Evolutionary conservation across 495 filamentous ascomycete genomes (phyloP).

Genomic region (Mytilinidion resinicola): DNA sequence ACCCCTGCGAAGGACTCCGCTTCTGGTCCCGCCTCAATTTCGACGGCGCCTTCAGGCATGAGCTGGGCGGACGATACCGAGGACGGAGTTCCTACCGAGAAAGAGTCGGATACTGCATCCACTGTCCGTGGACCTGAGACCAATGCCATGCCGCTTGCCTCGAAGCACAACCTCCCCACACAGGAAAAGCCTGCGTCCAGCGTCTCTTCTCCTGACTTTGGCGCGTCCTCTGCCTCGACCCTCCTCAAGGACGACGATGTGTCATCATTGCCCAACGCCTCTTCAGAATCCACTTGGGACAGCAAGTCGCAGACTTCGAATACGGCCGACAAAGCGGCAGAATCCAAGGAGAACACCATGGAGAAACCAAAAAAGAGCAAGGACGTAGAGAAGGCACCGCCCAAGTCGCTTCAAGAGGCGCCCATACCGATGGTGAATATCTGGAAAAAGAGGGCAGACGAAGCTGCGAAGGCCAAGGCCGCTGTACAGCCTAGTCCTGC

Average conservation of each 20-base stretch:
- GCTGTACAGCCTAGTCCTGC: conserved; percentile 33
- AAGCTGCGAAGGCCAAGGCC: conserved; percentile 53
- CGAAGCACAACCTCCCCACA: conserved; percentile 3
- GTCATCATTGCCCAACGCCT: conserved; percentile 58
- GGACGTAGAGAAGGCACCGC: conserved; percentile 41
- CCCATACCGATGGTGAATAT: conserved; percentile 75
- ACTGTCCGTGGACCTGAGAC: conserved; percentile 4
- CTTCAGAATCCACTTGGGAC: conserved; percentile 59
- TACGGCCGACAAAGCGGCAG: conserved; percentile 31
- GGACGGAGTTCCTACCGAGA: conserved; percentile 12
- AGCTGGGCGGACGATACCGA: conserved; percentile 39
- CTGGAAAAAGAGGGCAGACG: conserved; percentile 73
- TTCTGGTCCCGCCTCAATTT: conserved; percentile 10
- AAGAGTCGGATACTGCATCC: neutral
- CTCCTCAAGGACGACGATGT: conserved; percentile 65
- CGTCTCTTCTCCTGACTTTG: conserved; percentile 63
- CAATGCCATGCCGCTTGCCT: neutral
- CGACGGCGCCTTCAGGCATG: conserved; percentile 14
- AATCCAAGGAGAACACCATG: conserved; percentile 14
- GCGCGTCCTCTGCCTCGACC: conserved; percentile 57
- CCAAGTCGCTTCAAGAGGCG: conserved; percentile 69
- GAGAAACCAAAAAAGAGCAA: conserved; percentile 45
- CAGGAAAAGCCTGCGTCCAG: conserved; percentile 41
- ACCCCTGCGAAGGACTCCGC: conserved; percentile 28
- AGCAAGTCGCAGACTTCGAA: conserved; percentile 57